Evolutionary conservation across 306 rosid species (phyloP).

Genomic region (Sphenostylis stenocarpa): DNA sequence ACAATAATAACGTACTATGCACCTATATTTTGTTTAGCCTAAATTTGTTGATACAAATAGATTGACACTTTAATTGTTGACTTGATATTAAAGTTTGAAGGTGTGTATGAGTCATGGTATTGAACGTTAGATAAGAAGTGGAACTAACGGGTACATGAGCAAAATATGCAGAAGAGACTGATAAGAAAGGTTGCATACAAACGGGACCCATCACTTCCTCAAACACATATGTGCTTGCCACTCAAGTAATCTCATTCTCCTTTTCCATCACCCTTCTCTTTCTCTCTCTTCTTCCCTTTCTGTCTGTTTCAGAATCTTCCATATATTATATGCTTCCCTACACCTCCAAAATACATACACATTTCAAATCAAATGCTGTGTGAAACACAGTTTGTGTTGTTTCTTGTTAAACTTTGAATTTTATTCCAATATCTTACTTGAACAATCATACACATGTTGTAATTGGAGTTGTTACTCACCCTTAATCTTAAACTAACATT

Average conservation of each 20-base stretch:
- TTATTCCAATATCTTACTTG: too few relatives aligned
- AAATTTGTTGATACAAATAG: too few relatives aligned
- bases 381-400: too few relatives aligned
- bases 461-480: too few relatives aligned
- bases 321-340: not conserved
- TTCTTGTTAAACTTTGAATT: too few relatives aligned
- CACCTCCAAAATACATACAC: not conserved
- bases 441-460: too few relatives aligned
- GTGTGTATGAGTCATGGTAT: not conserved
- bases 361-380: not conserved
- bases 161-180: conserved; percentile 27
- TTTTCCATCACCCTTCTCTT: conserved; percentile 19
- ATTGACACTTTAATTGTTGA: too few relatives aligned
- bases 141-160: conserved; percentile 28
- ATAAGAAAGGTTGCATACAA: conserved; percentile 38
- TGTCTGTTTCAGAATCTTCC: not conserved
- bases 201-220: conserved; percentile 36
- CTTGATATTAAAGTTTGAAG: too few relatives aligned
- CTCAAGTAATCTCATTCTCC: conserved; percentile 31
- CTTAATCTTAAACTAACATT: too few relatives aligned
- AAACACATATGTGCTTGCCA: conserved; percentile 27
- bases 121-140: conserved; percentile 35
- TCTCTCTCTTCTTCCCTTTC: not conserved
- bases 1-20: too few relatives aligned
- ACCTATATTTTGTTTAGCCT: too few relatives aligned